Conservation (phyloP, 805 yeast genomes). For the Starmerella roubikii region DNA sequence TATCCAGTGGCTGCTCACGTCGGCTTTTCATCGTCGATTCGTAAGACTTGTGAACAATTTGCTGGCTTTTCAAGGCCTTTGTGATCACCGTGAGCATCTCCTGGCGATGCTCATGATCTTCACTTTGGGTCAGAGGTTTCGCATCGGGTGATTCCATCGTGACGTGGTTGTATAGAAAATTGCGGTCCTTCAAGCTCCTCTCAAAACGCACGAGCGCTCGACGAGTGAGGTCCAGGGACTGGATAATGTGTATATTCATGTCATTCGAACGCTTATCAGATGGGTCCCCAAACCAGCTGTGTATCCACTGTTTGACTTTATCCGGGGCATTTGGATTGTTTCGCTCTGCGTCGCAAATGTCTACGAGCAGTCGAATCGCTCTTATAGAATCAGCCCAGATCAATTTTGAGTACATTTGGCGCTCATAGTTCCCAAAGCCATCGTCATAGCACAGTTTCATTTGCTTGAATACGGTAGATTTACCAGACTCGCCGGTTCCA, state of each 20-base stretch:
- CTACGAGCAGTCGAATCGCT: conserved; percentile 61
- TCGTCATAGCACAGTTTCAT: conserved; percentile 74
- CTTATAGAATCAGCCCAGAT: conserved; percentile 89
- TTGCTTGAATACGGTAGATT: conserved; percentile 68
- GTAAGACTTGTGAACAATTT: background rate
- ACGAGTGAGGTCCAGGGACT: conserved; percentile 13
- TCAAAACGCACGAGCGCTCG: conserved; percentile 28
- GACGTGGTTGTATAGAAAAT: conserved; percentile 28
- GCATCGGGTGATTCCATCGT: background rate
- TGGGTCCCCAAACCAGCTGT: conserved; percentile 8
- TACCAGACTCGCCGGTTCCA: conserved; percentile 80
- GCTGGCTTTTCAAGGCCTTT: conserved; percentile 8
- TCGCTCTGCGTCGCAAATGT: conserved; percentile 22
- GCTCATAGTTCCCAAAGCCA: conserved; percentile 62
- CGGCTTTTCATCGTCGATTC: background rate
- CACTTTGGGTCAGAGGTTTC: background rate
- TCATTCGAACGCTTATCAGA: background rate
- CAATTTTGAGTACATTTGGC: conserved; percentile 66
- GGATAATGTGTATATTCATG: conserved; percentile 7
- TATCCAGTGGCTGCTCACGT: background rate
- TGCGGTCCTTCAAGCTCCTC: conserved; percentile 47
- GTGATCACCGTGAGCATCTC: conserved; percentile 20
- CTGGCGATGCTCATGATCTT: conserved; percentile 34
- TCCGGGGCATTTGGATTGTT: conserved; percentile 1
- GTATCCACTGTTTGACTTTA: background rate